Base-by-base conservation (phyloP, 2,329 filamentous ascomycete species). In the Drechmeria coniospora region DNA sequence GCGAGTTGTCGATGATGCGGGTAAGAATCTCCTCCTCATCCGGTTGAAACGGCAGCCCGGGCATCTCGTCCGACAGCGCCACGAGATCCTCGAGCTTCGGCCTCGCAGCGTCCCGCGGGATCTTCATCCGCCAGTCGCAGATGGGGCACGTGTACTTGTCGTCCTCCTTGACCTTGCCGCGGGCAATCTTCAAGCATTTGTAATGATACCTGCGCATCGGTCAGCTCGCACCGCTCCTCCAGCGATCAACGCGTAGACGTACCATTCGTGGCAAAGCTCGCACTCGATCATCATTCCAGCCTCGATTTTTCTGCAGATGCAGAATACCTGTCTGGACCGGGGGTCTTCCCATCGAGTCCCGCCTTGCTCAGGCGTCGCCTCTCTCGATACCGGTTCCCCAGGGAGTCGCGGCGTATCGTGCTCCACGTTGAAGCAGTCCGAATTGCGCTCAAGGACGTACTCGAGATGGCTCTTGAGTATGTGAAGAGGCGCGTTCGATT, bases 201-300 rank as follows among this genome's bases (percentile, higher is more conserved):
- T 90, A 87, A 45, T 98, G 90, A 47, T 98, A 98, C 80, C 79
- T 86, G 35, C 7, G 10, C 15, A 8, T 21, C 13, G 22, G 44
- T 37, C 43, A 36, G n/a, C n/a, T n/a, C n/a, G n/a, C n/a, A n/a
- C n/a, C n/a, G n/a, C n/a, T n/a, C n/a, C n/a, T n/a, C n/a, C 9
- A 24, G n/a, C 10, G 5, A 12, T n/a, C n/a, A n/a, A 12, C 4
- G 12, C 13, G 17, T 16, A 11, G 7, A 61, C 74, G 61, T 52
- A 86, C 90, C 90, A 98, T 59, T 98, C 90, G 45, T 94, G 87
- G 53, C 90, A 98, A 21, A 94, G 65, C 50, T 95, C 90, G 50
- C 90, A 98, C 54, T 98, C 90, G 43, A 98, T 95, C 90, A 98
- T 98, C 79, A 95, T 92, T 28, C 90, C 90, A 21, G 87, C 84